phyloP scores from a whole-genome alignment of 495 filamentous ascomycete genomes.

The Lasiosphaeria ovina region DNA sequence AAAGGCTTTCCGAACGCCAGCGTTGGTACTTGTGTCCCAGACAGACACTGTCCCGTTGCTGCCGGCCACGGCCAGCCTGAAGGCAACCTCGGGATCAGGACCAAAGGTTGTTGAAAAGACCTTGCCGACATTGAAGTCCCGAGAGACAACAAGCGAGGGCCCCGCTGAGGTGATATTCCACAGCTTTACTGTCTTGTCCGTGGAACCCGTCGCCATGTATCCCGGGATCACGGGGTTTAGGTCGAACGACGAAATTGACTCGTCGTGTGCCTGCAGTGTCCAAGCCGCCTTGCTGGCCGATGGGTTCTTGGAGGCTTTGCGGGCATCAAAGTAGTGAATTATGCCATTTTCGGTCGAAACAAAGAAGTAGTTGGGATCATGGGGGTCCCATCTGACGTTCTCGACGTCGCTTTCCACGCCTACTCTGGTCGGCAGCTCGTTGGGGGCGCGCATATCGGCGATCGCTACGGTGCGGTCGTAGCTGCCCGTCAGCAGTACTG shows the following conservation, averaged over 20 bases:
- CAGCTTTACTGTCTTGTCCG: constrained; percentile 91
- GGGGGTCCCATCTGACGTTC: constrained; percentile 85
- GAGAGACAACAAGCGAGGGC: constrained; percentile 84
- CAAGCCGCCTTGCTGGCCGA: constrained; percentile 79
- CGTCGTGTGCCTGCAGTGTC: constrained; percentile 92
- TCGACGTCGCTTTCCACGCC: constrained; percentile 95
- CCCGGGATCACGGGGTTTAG: constrained; percentile 86
- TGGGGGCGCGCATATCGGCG: constrained; percentile 89
- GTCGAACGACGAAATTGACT: constrained; percentile 92
- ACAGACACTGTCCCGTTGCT: constrained; percentile 92
- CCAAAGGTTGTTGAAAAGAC: constrained; percentile 90
- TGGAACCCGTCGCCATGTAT: constrained; percentile 87
- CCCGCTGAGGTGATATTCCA: constrained; percentile 84
- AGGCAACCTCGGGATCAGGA: constrained; percentile 84
- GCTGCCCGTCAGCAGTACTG: constrained; percentile 83
- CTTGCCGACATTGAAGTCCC: constrained; percentile 89
- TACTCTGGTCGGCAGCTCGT: constrained; percentile 74
- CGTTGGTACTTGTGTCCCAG: constrained; percentile 96
- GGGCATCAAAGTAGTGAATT: constrained; percentile 82
- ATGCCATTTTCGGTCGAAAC: constrained; percentile 88
- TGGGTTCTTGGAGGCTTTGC: constrained; percentile 65
- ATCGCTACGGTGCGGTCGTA: constrained; percentile 92
- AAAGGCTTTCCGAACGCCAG: constrained; percentile 83
- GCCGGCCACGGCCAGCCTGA: constrained; percentile 87
- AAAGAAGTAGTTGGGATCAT: constrained; percentile 90